Evolutionary conservation across 2,329 filamentous ascomycete genomes (phyloP).

Genomic region (Diaporthe helianthi): DNA sequence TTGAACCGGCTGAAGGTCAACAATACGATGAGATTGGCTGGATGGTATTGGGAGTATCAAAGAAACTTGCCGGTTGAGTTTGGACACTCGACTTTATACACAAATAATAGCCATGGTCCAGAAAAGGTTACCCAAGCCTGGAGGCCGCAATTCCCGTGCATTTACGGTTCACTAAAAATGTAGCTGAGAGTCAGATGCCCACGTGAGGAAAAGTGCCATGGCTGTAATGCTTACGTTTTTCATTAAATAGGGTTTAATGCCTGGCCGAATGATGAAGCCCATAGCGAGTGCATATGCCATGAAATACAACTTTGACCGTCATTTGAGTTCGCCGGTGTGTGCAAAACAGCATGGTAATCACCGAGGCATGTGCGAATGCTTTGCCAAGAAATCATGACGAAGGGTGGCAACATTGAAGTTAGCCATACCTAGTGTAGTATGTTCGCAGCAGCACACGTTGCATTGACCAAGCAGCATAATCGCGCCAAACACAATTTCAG

Average conservation of each 20-base stretch:
- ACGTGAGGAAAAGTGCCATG: background rate
- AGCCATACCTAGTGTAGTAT: too few species aligned
- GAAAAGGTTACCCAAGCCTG: too few species aligned
- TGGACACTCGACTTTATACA: accelerated
- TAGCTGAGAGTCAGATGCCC: background rate
- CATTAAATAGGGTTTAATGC: background rate
- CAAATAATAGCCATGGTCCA: too few species aligned
- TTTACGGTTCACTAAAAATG: background rate
- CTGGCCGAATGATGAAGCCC: background rate
- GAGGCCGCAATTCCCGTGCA: background rate
- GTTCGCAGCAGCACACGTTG: background rate
- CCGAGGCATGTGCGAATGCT: slow-evolving; percentile 2
- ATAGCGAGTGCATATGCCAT: background rate
- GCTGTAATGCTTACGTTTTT: background rate
- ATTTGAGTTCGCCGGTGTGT: background rate
- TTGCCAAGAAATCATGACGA: background rate
- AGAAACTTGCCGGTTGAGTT: too few species aligned
- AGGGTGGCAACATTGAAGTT: too few species aligned
- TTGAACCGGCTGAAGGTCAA: background rate
- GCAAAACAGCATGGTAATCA: background rate
- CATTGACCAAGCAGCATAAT: background rate
- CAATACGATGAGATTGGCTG: background rate
- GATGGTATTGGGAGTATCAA: background rate
- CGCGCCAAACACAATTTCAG: background rate
- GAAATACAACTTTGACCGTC: background rate